Base-by-base conservation (phyloP, 2,329 filamentous ascomycete genomes). In the Penicillium hordei region DNA sequence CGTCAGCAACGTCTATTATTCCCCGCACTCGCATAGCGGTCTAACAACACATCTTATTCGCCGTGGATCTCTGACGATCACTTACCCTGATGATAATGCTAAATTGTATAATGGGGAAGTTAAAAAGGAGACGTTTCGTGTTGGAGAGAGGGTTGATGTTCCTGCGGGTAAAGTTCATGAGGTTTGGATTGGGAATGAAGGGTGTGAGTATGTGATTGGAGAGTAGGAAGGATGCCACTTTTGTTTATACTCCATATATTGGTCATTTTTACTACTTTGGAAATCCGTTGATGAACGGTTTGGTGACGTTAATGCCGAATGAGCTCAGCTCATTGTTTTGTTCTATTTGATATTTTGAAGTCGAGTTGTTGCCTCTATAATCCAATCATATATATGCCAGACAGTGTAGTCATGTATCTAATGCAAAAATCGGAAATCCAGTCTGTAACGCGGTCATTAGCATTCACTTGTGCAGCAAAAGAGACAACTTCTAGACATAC, bases 121-220 rank as follows among this genome's bases (percentile, higher is more conserved):
- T 42, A 70, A 73, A 48, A 85, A 82, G 61, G 79, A 85, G 71
- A 86, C 81, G 0, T 84, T 84, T 61, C 80, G 82, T 0, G 74
- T 75, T 0, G 84, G 84, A 2, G 76, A 76, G 1, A 73, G 84
- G 60, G 71, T 86, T 19, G 84, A 87, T 71, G 84, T 87, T 0
- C 81, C 83, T 25, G 83, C 82, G 0, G 76, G 78, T 2, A 80
- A 79, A 63, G 55, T 79, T 23, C 84, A 87, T 66, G 83, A 87
- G 70, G 84, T 87, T 1, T 86, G 84, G 83, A 82, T 87, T 62
- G 84, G 85, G 0, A 61, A 72, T 8, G 75, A 81, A 40, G 84
- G 84, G 1, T 86, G 84, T 70, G 83, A 83, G 59, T 85, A 85
- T 75, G 82, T 86, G 27, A 85, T 86, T 68, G 83, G 83, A 25